Conservation (phyloP, 2,329 filamentous ascomycete genomes). For the Botrytis tulipae region DNA sequence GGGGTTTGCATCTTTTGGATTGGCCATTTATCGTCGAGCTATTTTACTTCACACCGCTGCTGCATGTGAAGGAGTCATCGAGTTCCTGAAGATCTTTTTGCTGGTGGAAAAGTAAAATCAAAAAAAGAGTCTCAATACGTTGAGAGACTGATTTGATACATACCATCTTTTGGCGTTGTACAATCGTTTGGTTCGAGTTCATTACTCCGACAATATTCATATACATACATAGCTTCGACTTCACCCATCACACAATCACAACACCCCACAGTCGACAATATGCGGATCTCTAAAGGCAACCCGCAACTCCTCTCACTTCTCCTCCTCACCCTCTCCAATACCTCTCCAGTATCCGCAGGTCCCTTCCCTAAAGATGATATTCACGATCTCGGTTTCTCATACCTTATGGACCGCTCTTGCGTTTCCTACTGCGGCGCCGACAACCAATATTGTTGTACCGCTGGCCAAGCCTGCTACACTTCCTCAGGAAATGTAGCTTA, state of each 20-base stretch:
- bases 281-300: conserved; percentile 40
- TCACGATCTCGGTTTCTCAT: conserved; percentile 49
- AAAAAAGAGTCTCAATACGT: background rate
- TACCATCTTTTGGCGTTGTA: background rate
- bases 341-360: conserved; percentile 42
- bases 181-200: background rate
- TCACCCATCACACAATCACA: background rate
- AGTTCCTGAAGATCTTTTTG: conserved; percentile 19
- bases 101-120: background rate
- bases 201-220: background rate
- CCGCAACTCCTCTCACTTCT: conserved; percentile 39
- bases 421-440: conserved; percentile 53
- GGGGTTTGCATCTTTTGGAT: conserved; percentile 1
- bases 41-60: conserved; percentile 16
- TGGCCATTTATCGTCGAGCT: conserved; percentile 4
- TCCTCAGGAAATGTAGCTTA: conserved; percentile 48
- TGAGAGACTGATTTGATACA: conserved; percentile 8
- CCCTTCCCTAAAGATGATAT: conserved; percentile 53
- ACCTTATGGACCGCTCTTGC: conserved; percentile 50
- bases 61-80: conserved; percentile 18
- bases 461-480: conserved; percentile 51
- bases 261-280: conserved; percentile 33
- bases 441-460: conserved; percentile 55
- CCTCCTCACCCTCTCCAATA: conserved; percentile 43
- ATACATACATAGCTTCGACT: background rate